Evolutionary conservation across 768 basidiomycete genomes (phyloP).

Genomic region (Leccinellum luteum): DNA sequence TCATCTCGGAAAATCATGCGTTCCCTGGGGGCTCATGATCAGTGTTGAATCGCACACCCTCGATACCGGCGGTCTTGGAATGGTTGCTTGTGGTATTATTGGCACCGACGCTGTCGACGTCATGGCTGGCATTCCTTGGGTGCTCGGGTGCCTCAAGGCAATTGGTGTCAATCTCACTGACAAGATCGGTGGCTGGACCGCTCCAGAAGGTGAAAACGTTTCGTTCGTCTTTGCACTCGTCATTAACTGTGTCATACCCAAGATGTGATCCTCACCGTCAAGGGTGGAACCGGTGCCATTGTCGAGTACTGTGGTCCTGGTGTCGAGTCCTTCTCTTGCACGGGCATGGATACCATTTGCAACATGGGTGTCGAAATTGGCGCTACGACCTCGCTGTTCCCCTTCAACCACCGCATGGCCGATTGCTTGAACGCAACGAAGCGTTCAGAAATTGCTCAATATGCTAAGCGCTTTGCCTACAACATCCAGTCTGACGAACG

Average conservation of each 20-base stretch:
- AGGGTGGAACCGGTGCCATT: slow-evolving; percentile 98
- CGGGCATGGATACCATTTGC: slow-evolving; percentile 99
- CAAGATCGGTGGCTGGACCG: slow-evolving; percentile 95
- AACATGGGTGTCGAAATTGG: slow-evolving; percentile 99
- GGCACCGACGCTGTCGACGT: slow-evolving; percentile 99
- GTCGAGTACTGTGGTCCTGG: slow-evolving; percentile 96
- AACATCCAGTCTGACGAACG: slow-evolving; percentile 87
- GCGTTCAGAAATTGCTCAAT: slow-evolving; percentile 81
- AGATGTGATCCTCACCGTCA: slow-evolving; percentile 99
- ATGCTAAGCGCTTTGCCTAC: slow-evolving; percentile 85
- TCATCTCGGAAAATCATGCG: slow-evolving; percentile 98
- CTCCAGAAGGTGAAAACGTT: slow-evolving; percentile 76
- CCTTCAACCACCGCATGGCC: slow-evolving; percentile 94
- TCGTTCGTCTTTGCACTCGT: not conserved
- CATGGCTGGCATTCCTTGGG: slow-evolving; percentile 98
- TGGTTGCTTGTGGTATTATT: slow-evolving; percentile 99
- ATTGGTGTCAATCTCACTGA: slow-evolving; percentile 97
- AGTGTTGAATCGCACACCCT: slow-evolving; percentile 99
- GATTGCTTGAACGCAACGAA: slow-evolving; percentile 95
- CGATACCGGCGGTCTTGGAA: slow-evolving; percentile 98
- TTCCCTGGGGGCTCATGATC: slow-evolving; percentile 99
- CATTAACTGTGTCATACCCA: slow-evolving; percentile 8
- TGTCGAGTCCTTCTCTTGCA: slow-evolving; percentile 94
- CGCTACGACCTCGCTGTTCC: slow-evolving; percentile 98
- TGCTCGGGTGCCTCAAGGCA: slow-evolving; percentile 98